Base-by-base conservation (phyloP, 2,329 filamentous ascomycete genomes). In the Phialophora tarda region DNA sequence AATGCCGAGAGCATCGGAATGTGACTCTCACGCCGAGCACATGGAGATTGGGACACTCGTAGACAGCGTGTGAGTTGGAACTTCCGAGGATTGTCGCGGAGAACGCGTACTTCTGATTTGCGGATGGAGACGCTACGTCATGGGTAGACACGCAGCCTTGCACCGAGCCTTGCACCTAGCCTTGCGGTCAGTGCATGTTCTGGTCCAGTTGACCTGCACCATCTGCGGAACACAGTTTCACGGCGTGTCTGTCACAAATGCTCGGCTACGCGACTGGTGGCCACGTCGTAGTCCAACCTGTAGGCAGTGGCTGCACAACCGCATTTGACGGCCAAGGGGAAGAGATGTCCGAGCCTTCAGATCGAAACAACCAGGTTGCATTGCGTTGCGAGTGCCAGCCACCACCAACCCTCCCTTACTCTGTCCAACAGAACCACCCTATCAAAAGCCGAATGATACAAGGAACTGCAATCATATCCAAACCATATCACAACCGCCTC, bases 1-100 rank as follows among this genome's bases (percentile, higher is more conserved):
- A 99, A 99, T 77, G 95, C 95, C 81, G 94, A 96, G 81, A 99
- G 90, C 95, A 97, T 97, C 57, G 30, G 54, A 17, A 57, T 44
- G 14, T 34, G 67, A 10, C 21, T 34, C 60, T 11, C 32, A 28
- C 60, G 38, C 28, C 47, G 41, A 11, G 11, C 48, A 26, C 41
- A 47, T 1, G 30, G 26, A n/a, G 44, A 59, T n/a, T 21, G 6
- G 21, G 30, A 21, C 21, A n/a, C 17, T 44, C 32, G 56, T 41
- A n/a, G 56, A 21, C 14, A 38, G 10, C n/a, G 7, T 5, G 41
- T 24, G 48, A 17, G 17, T 8, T 44, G 12, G 12, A 38, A 17
- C 14, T 41, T 41, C 5, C 38, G 38, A 44, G 7, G 4, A 17
- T n/a, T n/a, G 38, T 44, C 17, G 38, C 38, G 38, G 38, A 44